Percentiles rank a stretch among this genome's conserved stretches.
Conservation (phyloP, 352 stramenopile species). For the Phytophthora tubulina region DNA sequence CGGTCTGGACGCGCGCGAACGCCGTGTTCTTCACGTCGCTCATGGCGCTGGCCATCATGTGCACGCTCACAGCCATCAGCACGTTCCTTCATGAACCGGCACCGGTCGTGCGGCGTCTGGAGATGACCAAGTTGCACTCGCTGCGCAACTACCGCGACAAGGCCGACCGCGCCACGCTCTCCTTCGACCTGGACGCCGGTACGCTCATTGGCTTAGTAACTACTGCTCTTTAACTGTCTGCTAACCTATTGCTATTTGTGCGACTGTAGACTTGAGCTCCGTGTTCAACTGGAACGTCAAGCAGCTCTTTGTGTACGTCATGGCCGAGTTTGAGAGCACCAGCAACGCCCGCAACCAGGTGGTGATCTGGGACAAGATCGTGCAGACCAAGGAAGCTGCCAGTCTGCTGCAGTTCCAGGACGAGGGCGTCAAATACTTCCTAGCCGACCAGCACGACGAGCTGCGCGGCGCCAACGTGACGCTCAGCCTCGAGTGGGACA, state of each 20-base stretch:
- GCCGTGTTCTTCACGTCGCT: slow-evolving; percentile 86
- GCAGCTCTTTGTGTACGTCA: slow-evolving; percentile 91
- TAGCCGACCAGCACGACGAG: slow-evolving; percentile 82
- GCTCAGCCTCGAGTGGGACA: slow-evolving; percentile 85
- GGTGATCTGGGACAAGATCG: slow-evolving; percentile 90
- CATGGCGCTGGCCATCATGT: slow-evolving; percentile 78
- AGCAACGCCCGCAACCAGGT: slow-evolving; percentile 81
- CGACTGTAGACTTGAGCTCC: slow-evolving; percentile 71
- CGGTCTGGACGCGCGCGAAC: slow-evolving; percentile 88
- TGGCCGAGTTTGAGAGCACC: slow-evolving; percentile 80
- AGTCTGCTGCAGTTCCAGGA: slow-evolving; percentile 59
- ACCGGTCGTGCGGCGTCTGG: slow-evolving; percentile 69
- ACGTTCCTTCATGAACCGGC: slow-evolving; percentile 72
- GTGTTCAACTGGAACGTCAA: slow-evolving; percentile 94
- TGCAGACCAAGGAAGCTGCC: slow-evolving; percentile 70
- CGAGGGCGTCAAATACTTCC: slow-evolving; percentile 86
- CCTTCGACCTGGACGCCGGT: slow-evolving; percentile 86
- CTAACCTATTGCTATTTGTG: background rate
- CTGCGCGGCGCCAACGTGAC: slow-evolving; percentile 82
- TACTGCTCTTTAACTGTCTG: slow-evolving; percentile 6
- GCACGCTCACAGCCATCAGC: slow-evolving; percentile 74
- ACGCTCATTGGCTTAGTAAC: slow-evolving; percentile 18
- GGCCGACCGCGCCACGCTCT: slow-evolving; percentile 81
- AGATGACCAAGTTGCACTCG: slow-evolving; percentile 78
- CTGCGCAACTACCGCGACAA: slow-evolving; percentile 87